Evolutionary conservation across 495 filamentous ascomycete species (phyloP), one percentile per base, ranked within the genome.

Genomic region (Talaromyces wortmannii): DNA sequence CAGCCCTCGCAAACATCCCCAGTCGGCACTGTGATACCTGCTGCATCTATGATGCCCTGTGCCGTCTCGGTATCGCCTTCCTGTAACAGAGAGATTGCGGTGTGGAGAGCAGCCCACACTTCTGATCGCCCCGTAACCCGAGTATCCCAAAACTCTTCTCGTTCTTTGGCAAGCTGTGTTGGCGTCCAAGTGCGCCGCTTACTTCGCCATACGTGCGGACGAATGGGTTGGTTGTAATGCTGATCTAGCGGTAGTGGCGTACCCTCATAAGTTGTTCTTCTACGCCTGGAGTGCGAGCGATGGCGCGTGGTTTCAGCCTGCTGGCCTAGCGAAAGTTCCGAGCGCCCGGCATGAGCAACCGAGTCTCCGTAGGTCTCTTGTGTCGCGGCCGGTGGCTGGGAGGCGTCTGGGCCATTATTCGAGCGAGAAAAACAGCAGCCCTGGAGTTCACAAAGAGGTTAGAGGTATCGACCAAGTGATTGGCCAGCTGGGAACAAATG

Each of bases 121-220:
- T 95, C 89, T 12, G 77, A 57, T 6, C 82, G 78, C 8, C 91
- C 90, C 5, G 86, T 86, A 4, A 94, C 88, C 32, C 89, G 73
- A 3, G 92, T 97, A 53, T 91, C 87, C 59, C 90, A 94, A 71
- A 91, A 94, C 55, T 89, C 89, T 23, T 67, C 65, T 31, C 81
- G 73, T 54, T 79, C 78, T 31, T 64, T 72, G 47, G 75, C 67
- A 2, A 83, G 66, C 45, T 79, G 65, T 5, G 59, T 56, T 18
- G 75, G 75, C 1, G 74, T 82, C 83, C 85, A 85, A 10, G 62
- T 50, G 15, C 71, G 75, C 7, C 68, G 71, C 57, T 79, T 78
- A 57, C 75, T 68, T 31, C 70, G 67, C 78, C 80, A 82, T 15
- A 72, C 57, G 62, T 82, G 80, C 0, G 57, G 64, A 29, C 73